A percentile compares a stretch with the other conserved stretches of the same genome.
Evolutionary conservation across 805 yeast species (phyloP).

Genomic region (Yamadazyma nakazawae): DNA sequence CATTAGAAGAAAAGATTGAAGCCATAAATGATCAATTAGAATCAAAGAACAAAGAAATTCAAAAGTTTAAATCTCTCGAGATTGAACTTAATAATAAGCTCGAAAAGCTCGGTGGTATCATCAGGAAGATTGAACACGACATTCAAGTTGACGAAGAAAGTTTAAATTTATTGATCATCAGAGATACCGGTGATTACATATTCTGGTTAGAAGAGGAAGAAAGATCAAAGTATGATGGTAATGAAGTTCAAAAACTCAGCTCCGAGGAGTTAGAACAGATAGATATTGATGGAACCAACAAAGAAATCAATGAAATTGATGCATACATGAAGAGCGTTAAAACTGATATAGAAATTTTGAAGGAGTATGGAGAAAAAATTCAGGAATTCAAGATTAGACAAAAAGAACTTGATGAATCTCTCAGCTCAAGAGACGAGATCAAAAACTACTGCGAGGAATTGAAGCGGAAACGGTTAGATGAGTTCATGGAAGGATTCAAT

Average conservation of each 20-base stretch:
- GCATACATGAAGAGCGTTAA: slow-evolving; percentile 51
- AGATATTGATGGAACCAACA: slow-evolving; percentile 47
- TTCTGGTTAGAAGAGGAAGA: slow-evolving; percentile 48
- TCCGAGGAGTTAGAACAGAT: slow-evolving; percentile 50
- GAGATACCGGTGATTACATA: slow-evolving; percentile 53
- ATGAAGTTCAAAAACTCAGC: slow-evolving; percentile 40
- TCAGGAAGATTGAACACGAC: slow-evolving; percentile 38
- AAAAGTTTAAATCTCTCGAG: slow-evolving; percentile 59
- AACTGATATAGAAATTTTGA: slow-evolving; percentile 70
- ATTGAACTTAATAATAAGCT: slow-evolving; percentile 62
- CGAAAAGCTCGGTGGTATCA: slow-evolving; percentile 46
- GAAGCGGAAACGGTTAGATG: slow-evolving; percentile 72
- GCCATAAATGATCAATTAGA: slow-evolving; percentile 21
- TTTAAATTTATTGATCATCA: slow-evolving; percentile 42
- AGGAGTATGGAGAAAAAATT: slow-evolving; percentile 69
- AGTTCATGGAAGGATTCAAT: slow-evolving; percentile 91
- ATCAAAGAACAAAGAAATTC: slow-evolving; percentile 45
- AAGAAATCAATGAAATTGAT: slow-evolving; percentile 53
- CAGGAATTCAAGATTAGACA: slow-evolving; percentile 63
- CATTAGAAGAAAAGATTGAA: slow-evolving; percentile 39
- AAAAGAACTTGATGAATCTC: slow-evolving; percentile 64
- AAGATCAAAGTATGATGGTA: slow-evolving; percentile 31
- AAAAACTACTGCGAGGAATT: slow-evolving; percentile 63
- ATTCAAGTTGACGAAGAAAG: slow-evolving; percentile 36
- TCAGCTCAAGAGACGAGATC: slow-evolving; percentile 59